Evolutionary conservation across 2,329 filamentous ascomycete genomes (phyloP), one percentile per base, ranked within the genome.

Genomic region (Trichoderma semiorbis): DNA sequence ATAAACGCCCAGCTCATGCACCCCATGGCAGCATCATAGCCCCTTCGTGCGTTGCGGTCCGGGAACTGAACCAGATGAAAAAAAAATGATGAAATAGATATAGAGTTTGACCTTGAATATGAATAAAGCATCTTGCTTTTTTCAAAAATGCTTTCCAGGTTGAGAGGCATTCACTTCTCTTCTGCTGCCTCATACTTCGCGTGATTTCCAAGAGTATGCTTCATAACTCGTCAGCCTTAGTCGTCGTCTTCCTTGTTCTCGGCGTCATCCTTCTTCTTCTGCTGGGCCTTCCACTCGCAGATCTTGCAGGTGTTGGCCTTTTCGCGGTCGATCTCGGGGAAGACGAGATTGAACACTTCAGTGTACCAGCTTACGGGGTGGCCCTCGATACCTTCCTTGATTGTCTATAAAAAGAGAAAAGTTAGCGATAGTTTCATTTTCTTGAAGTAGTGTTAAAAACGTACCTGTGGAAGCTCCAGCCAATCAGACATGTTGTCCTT

Each of bases 401-500:
- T 99, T 80, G 98, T 98, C 96, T 99, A 80, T 72, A 71, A 24
- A 28, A 26, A 39, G 21, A 28, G 32, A 57, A 14, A 47, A 30
- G 39, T 72, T 26, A 67, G 67, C 26, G 69, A 60, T 58, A 18
- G 3, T 26, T 63, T 14, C 3, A 57, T 24, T 18, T 47, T 11
- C 18, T 34, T 62, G 18, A 16, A n/a, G 2, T 11, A 39, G 10
- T 26, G 3, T 6, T 3, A 21, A 43, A 57, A 30, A 87, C 93
- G 82, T 88, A 98, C 96, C 87, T 98, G 92, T 69, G 97, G 96
- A 76, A 99, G 86, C 83, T 99, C 96, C 66, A 98, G 85, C 97
- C 96, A 99, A 85, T 99, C 96, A 71, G 93, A 96, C 87, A 93
- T 90, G 82, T 98, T 98, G 83, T 99, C 97, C 76, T 91, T 89